Evolutionary conservation across 1,284 basidiomycete species (phyloP).

Genomic region (Porphyrellus sp.): DNA sequence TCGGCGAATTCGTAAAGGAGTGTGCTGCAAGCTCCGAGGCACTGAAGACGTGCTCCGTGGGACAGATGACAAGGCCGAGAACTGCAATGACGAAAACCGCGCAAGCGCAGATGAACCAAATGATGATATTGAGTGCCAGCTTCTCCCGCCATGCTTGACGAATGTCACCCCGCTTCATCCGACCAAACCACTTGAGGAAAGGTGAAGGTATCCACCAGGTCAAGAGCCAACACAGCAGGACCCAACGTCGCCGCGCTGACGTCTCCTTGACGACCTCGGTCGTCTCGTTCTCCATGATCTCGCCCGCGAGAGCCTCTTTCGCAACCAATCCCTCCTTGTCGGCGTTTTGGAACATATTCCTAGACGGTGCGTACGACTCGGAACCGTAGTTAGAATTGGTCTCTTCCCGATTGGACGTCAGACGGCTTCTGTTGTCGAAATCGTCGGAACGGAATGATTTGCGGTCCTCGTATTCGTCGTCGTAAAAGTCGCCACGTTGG

Average conservation of each 20-base stretch:
- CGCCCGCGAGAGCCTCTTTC: conserved; percentile 78
- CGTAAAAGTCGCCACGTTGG: conserved; percentile 65
- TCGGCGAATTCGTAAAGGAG: conserved; percentile 59
- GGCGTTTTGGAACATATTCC: conserved; percentile 90
- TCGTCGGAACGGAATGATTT: conserved; percentile 74
- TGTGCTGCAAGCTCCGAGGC: conserved; percentile 73
- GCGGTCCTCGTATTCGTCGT: conserved; percentile 78
- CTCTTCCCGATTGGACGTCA: conserved; percentile 75
- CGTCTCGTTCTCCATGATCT: conserved; percentile 81
- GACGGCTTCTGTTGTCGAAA: conserved; percentile 69
- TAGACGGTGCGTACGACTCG: conserved; percentile 88
- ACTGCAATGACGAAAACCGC: conserved; percentile 93
- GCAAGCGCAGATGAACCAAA: conserved; percentile 89
- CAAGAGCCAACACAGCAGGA: conserved; percentile 83
- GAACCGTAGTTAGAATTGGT: conserved; percentile 78
- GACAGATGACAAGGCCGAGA: conserved; percentile 88
- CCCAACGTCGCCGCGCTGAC: conserved; percentile 82
- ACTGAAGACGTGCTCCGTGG: conserved; percentile 89
- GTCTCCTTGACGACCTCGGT: conserved; percentile 84
- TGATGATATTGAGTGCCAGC: conserved; percentile 91
- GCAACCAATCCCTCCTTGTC: conserved; percentile 72
- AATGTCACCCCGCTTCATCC: conserved; percentile 93
- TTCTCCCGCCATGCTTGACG: conserved; percentile 98
- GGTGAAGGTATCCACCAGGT: conserved; percentile 89
- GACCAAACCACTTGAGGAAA: conserved; percentile 67